Evolutionary conservation across 306 rosid species (phyloP), one percentile per base, ranked within the genome.

Genomic region (Ormosia semicastrata): DNA sequence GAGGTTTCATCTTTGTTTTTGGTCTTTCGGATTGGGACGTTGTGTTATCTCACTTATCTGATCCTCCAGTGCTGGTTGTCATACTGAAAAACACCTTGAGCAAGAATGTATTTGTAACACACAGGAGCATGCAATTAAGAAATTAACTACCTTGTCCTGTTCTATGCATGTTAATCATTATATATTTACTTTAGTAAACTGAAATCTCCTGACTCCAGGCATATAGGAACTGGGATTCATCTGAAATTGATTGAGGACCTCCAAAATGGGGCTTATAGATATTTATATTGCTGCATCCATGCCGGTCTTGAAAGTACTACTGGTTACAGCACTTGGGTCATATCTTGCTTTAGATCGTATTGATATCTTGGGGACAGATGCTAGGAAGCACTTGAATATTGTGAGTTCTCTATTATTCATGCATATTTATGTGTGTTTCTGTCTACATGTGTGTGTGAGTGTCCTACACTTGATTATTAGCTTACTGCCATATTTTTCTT

Each of bases 261-360:
- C 4, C 14, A 33, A 34, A 34, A 85, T 88, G 92, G 79, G 53
- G 17, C 58, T 89, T 43, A 9, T 86, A 58, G 53, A 82, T 18
- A 87, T 90, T 65, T 85, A 88, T 37, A 60, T 88, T 58, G 80
- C 86, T 2, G 90, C 91, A 13, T 80, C 94, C 10, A 82, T 90
- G 76, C 90, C 94, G 1, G 88, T 90, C 8, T 32, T 90, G 65
- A 90, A 90, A 86, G 90, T 88, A 50, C 80, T 90, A 5, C 47
- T 90, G 5, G 34, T 90, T 6, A 86, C 92, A 0, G 88, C 82
- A 32, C 82, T 90, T 2, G 92, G 94, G n/a, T 83, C 86, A 0
- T 90, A 50, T 74, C 94, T 90, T 54, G 91, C 94, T 34, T 83
- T 86, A 10, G 91, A 89, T 14, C 44, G 40, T 11, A 66, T 90